phyloP scores from a whole-genome alignment of 306 rosid genomes.

The Quercus parvula region DNA sequence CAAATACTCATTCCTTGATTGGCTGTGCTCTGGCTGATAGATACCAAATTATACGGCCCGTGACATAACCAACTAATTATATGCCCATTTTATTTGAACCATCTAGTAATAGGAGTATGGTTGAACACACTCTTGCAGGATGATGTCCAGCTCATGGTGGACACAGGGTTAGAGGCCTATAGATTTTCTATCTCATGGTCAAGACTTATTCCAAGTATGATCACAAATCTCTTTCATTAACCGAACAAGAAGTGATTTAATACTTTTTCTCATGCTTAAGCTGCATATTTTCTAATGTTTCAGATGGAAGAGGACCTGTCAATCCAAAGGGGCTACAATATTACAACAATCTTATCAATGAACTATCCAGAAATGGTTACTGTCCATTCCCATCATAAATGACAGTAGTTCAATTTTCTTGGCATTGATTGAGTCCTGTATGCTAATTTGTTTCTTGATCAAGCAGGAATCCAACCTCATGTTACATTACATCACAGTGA shows the following conservation, averaged over 20 bases:
- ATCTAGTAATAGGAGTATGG: not conserved
- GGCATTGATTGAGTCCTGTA: not conserved
- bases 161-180: too few species aligned
- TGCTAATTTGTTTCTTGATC: not conserved
- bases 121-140: not conserved
- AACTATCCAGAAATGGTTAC: conserved; percentile 27
- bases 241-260: too few species aligned
- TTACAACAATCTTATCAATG: too few species aligned
- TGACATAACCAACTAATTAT: not conserved
- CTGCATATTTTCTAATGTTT: too few species aligned
- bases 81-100: not conserved
- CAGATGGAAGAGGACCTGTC: too few species aligned
- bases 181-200: too few species aligned
- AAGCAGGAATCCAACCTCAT: conserved; percentile 76
- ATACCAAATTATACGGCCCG: not conserved
- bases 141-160: conserved; percentile 1
- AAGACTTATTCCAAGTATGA: too few species aligned
- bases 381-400: not conserved
- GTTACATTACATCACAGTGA: conserved; percentile 56
- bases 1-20: too few species aligned
- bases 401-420: not conserved
- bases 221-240: too few species aligned
- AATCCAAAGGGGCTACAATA: too few species aligned
- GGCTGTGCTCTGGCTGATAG: not conserved
- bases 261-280: too few species aligned